Evolutionary conservation across 1,284 basidiomycete species (phyloP), one percentile per base, ranked within the genome.

Genomic region (Veloboletus limbatus): DNA sequence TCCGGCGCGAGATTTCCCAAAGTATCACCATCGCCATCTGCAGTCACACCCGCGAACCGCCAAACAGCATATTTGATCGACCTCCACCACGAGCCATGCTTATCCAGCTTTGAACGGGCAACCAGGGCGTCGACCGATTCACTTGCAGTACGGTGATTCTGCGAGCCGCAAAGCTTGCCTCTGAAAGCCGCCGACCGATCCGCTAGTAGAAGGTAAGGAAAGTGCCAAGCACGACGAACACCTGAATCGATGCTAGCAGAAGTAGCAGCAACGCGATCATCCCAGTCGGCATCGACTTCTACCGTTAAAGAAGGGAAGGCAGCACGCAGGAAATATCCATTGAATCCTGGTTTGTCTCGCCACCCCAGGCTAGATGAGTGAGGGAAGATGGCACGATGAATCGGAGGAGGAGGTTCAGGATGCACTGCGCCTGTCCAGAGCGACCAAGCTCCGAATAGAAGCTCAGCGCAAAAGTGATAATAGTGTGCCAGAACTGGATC

Each of bases 381-480:
- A 1, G 82, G 72, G 59, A 91, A 88, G 52, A 92, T 84, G 41
- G 79, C 73, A 30, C 89, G 83, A 28, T 81, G 67, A 8, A 88
- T 75, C 4, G 74, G 69, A 0, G 84, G 79, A 16, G 79, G 73
- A 1, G 69, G 67, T 9, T 46, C 47, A 21, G 57, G 54, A 42
- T 56, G 33, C 8, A 38, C 53, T 26, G 80, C 73, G 6, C 81
- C 81, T 28, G 78, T 70, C 78, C 85, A 86, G 54, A 87, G 77
- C 5, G 85, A 78, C 76, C 86, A 87, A 2, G 77, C 69, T 32
- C 87, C 87, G 37, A 91, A 70, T 47, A 89, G 67, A 40, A 89
- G 76, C 60, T 92, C 88, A 1, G 83, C 88, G 27, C 84, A 85
- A 53, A 89, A 82, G 67, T 92, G 88, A 66, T 90, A 92, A 64